Evolutionary conservation across 345 rosid species (phyloP).

Genomic region (Lepidium africanum): DNA sequence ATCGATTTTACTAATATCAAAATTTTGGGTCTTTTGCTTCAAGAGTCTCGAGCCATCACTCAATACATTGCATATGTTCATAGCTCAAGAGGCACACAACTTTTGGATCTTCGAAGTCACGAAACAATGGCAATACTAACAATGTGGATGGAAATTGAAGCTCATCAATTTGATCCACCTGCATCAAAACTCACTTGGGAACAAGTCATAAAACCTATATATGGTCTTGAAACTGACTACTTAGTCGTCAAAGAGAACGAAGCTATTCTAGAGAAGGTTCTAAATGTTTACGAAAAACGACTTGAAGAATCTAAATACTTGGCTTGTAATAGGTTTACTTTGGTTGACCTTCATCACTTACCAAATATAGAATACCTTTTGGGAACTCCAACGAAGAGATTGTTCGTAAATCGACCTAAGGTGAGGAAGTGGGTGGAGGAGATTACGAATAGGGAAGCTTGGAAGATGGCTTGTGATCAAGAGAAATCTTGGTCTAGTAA

Average conservation of each 20-base stretch:
- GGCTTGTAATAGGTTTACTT: constrained; percentile 28
- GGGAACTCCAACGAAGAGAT: constrained; percentile 33
- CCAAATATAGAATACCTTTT: constrained; percentile 33
- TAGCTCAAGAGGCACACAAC: constrained; percentile 25
- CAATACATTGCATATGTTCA: constrained; percentile 28
- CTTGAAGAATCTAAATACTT: constrained; percentile 16
- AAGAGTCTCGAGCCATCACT: constrained; percentile 34
- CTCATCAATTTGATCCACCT: constrained; percentile 42
- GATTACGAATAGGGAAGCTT: constrained; percentile 51
- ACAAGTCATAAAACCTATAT: constrained; percentile 17
- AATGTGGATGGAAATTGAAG: constrained; percentile 46
- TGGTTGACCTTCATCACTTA: constrained; percentile 37
- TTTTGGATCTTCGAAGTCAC: constrained; percentile 16
- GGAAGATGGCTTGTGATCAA: constrained; percentile 49
- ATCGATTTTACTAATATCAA: not conserved
- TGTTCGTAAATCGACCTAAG: constrained; percentile 38
- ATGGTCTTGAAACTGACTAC: constrained; percentile 20
- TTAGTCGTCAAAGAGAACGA: constrained; percentile 19
- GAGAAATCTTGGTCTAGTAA: constrained; percentile 18
- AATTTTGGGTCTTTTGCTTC: not conserved
- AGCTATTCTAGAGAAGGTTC: constrained; percentile 27
- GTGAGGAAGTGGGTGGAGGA: constrained; percentile 45
- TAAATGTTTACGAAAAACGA: constrained; percentile 52
- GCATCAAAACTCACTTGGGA: constrained; percentile 30
- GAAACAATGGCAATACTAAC: constrained; percentile 20